Evolutionary conservation across 1,284 basidiomycete species (phyloP).

Genomic region (Heterobasidion parviporum): DNA sequence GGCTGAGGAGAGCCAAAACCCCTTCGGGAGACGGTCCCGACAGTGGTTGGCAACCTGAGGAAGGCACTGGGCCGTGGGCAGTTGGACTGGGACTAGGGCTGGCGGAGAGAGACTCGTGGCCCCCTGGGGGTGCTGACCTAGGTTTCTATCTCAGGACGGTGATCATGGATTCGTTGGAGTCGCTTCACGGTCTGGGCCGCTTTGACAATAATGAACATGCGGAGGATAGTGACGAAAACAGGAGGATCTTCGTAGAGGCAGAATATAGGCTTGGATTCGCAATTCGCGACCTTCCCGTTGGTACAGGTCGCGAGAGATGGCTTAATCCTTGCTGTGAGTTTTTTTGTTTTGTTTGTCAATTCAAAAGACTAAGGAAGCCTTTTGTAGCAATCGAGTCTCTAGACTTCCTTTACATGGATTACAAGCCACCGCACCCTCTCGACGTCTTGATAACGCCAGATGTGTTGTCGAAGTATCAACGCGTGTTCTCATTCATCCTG

Average conservation of each 20-base stretch:
- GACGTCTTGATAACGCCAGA: constrained; percentile 60
- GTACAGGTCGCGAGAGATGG: constrained; percentile 64
- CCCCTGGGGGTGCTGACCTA: constrained; percentile 76
- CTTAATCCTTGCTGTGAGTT: constrained; percentile 67
- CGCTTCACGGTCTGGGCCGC: constrained; percentile 10
- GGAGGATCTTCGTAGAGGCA: constrained; percentile 47
- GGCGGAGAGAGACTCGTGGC: constrained; percentile 69
- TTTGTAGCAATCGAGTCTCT: constrained; percentile 47
- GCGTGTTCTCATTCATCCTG: constrained; percentile 72
- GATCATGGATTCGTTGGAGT: constrained; percentile 65
- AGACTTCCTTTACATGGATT: constrained; percentile 84
- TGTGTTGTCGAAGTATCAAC: constrained; percentile 77
- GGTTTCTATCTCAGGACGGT: constrained; percentile 75
- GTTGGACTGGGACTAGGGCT: constrained; percentile 69
- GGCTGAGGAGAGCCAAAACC: not conserved
- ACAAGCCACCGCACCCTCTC: constrained; percentile 70
- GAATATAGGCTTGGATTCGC: constrained; percentile 79
- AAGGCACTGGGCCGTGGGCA: constrained; percentile 36
- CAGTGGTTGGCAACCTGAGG: not conserved
- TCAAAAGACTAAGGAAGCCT: constrained; percentile 6
- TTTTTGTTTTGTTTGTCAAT: not conserved
- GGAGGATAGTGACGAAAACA: constrained; percentile 11
- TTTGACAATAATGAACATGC: constrained; percentile 12
- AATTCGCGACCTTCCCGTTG: constrained; percentile 60
- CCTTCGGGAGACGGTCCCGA: not conserved